phyloP scores from a whole-genome alignment of 306 rosid species.

The Medicago truncatula region DNA sequence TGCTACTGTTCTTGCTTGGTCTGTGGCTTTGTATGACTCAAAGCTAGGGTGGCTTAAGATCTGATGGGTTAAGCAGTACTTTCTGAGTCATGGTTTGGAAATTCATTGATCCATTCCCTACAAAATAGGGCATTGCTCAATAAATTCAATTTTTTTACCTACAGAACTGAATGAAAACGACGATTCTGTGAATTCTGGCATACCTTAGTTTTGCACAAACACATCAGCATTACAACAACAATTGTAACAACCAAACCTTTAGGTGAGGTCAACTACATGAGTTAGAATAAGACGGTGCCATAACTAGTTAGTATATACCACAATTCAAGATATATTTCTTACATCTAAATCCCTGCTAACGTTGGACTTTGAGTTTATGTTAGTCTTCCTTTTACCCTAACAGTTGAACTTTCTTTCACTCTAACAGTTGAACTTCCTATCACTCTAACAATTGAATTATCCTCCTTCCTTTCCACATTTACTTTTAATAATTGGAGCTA shows the following conservation, averaged over 20 bases:
- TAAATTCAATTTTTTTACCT: slow-evolving; percentile 2
- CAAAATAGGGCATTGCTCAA: not conserved
- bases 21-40: slow-evolving; percentile 18
- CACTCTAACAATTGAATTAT: too few species aligned
- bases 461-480: not conserved
- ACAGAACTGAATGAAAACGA: not conserved
- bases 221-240: not conserved
- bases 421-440: too few species aligned
- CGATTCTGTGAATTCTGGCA: slow-evolving; percentile 11
- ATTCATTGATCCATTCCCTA: not conserved
- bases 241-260: not conserved
- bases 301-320: not conserved
- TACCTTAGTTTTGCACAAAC: not conserved
- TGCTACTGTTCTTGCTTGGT: not conserved
- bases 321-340: not conserved
- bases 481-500: not conserved
- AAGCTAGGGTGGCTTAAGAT: slow-evolving; percentile 22
- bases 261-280: not conserved
- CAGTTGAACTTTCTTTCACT: too few species aligned
- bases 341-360: not conserved
- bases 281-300: not conserved
- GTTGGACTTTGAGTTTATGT: not conserved
- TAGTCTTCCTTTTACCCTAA: slow-evolving; percentile 1
- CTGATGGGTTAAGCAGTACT: not conserved
- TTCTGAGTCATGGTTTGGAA: slow-evolving; percentile 13